Evolutionary conservation across 2,329 filamentous ascomycete genomes (phyloP), one percentile per base, ranked within the genome.

Genomic region (Emergomyces pasteurianus): DNA sequence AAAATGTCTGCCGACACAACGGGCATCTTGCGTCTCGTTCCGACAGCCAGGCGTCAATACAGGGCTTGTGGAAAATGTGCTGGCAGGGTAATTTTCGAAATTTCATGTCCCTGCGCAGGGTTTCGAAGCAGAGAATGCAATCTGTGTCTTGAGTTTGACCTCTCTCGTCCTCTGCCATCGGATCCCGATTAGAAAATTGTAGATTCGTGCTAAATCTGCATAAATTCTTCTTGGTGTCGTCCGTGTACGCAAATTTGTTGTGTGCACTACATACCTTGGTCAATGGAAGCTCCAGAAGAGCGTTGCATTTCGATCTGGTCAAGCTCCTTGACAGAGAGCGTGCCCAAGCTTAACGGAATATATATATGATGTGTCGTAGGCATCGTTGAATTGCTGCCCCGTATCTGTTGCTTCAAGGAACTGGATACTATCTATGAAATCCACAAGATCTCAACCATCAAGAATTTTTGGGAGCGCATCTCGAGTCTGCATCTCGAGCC

Each of bases 21-120:
- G 58, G 58, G 23, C 58, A 60, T 26, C 58, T 60, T 31, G 58
- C 58, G 10, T 60, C 47, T 16, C 50, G 47, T 50, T 31, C 23
- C 16, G 26, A 21, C 26, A 60, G 12, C 58, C 58, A 60, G 16
- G 12, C 23, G 34, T 60, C 58, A 5, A 60, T 38, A 21, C 58
- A 60, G 28, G 58, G 58, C 36, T 60, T 23, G 58, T 60, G 58
- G 58, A 60, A 60, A 34, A 40, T 55, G 47, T 60, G 58, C 3
- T 16, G n/a, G 58, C 58, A 60, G 49, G 58, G 46, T n/a, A 60
- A 16, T 38, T 46, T 26, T 28, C 58, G 58, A 38, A 54, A 60
- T 18, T 8, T 10, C 46, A 46, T 43, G 21, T 60, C 49, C 31
- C 42, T 12, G 23, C 7, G 28, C 26, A 60, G 47, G 46, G 36